Base-by-base conservation (phyloP, 805 yeast species). In the Yarrowia keelungensis region DNA sequence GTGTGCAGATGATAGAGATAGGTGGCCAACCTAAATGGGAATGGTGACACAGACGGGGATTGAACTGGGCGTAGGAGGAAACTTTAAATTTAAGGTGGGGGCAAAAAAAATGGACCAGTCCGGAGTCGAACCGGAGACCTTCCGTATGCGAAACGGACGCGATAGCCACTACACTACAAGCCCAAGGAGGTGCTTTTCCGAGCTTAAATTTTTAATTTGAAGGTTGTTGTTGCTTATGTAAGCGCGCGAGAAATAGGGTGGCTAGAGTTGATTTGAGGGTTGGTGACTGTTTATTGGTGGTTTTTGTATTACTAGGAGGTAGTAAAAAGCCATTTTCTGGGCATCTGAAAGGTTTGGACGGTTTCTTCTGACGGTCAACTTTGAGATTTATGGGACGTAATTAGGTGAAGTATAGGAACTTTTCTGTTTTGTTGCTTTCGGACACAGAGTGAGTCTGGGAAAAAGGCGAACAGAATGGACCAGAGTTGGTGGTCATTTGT, bases 121-220 rank as follows among this genome's bases (percentile, higher is more conserved):
- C 77, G 77, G 77, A 75, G 71, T 75, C 74, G 77, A 75, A 75
- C 77, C 77, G 77, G 77, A 75, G 77, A 75, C 77, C 77, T 74
- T 75, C 76, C 77, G 77, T 75, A 75, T 75, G 77, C 77, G 75
- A 75, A 75, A 75, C 77, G 76, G 76, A 75, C 74, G 75, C 74
- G 77, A 75, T 74, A 74, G 69, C 76, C 77, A 74, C 76, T 74
- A 75, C 77, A 74, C 76, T 74, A 74, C 76, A 75, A 70, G 77
- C 76, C 76, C 76, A 4, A n/a, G 12, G 9, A 7, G 46, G 22
- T 53, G 45, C 8, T 22, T 10, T 32, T 15, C 10, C n/a, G 15
- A 36, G 56, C 26, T 19, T 36, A 51, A 51, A 36, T n/a, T 36
- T 51, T 16, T 3, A 16, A 36, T 16, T 16, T 5, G 16, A 3